Conservation (phyloP, 148 eudicot species). For the Hydrangea macrophylla region DNA sequence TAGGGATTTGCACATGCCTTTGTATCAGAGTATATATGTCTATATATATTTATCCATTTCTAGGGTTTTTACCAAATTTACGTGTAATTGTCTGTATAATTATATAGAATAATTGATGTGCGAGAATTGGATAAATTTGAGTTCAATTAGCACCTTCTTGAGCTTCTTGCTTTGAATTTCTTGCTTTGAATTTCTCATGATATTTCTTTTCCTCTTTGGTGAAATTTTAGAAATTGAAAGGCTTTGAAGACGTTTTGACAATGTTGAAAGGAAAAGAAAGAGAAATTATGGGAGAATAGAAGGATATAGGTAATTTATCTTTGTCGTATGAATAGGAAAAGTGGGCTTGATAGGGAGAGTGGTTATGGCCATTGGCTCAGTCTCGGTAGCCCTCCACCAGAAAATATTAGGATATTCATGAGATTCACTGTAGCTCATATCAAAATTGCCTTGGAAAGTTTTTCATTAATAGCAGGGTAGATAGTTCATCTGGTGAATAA, state of each 20-base stretch:
- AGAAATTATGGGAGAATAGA: conserved; percentile 16
- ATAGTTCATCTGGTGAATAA: conserved; percentile 23
- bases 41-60: no score
- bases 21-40: no score
- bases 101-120: no score
- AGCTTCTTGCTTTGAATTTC: no score
- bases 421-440: conserved; percentile 13
- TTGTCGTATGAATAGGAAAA: background rate
- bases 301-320: conserved; percentile 9
- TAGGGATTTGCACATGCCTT: no score
- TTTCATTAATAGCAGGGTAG: conserved; percentile 6
- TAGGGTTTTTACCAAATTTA: no score
- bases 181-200: no score
- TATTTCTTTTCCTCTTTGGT: conserved; percentile 16
- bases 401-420: conserved; percentile 27
- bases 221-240: conserved; percentile 10
- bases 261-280: conserved; percentile 33
- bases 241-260: conserved; percentile 9
- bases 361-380: background rate
- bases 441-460: conserved; percentile 8
- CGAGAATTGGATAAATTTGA: no score
- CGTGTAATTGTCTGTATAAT: no score
- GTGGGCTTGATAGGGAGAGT: conserved; percentile 13
- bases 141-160: no score
- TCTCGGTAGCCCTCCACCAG: conserved; percentile 13